These are phyloP conservation scores for Besnoitia besnoiti DNA, from an alignment of 169 alveolate species.

Conservation along the genomic window DNA sequence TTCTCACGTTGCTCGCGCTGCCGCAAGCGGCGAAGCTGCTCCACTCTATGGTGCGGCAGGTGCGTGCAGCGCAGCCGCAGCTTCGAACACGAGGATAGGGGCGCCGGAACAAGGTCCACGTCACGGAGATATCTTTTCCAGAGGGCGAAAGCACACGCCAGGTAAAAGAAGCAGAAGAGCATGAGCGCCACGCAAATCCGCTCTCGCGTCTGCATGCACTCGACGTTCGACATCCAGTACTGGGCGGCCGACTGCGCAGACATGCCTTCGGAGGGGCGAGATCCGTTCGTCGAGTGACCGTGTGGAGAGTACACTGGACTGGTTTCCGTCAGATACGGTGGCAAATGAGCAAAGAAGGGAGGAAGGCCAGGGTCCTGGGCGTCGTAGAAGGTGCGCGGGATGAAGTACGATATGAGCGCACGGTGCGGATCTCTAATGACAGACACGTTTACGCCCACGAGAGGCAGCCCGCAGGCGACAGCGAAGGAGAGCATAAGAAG, in stretches of 20 bases:
- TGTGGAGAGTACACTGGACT: background rate
- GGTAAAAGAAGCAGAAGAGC: background rate
- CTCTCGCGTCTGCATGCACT: slow-evolving; percentile 20
- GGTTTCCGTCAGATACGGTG: background rate
- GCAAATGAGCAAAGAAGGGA: background rate
- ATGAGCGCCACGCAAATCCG: background rate
- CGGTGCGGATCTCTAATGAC: background rate
- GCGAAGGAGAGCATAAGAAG: background rate
- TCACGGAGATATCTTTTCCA: background rate
- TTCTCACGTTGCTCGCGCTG: background rate
- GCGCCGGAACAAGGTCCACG: background rate
- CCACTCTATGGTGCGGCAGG: background rate
- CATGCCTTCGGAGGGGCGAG: background rate
- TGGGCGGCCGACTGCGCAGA: background rate
- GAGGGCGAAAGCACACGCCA: background rate
- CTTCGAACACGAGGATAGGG: background rate
- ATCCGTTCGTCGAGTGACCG: background rate
- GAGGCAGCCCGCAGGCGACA: background rate
- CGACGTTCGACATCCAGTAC: background rate
- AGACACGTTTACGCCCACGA: background rate
- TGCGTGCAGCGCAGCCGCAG: slow-evolving; percentile 3
- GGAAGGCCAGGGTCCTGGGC: background rate
- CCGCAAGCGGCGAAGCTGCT: slow-evolving; percentile 6
- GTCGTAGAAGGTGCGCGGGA: background rate
- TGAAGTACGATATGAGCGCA: background rate